Conservation (phyloP, 257 asterid species). For the Lycium ferocissimum region DNA sequence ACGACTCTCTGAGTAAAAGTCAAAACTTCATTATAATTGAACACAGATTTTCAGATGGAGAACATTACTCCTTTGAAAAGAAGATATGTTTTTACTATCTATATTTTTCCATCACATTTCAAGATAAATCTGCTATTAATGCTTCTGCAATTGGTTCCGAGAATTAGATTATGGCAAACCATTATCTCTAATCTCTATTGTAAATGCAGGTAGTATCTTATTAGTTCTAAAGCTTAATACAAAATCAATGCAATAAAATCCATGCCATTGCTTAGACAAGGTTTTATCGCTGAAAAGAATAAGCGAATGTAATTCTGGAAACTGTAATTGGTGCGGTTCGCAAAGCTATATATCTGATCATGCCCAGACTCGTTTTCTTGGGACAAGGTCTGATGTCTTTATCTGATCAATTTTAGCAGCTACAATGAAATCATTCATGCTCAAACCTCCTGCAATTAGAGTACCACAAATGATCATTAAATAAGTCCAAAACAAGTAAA, state of each 20-base stretch:
- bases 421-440: constrained; percentile 85
- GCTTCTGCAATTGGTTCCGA: neutral
- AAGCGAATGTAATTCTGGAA: neutral
- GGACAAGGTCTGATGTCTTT: constrained; percentile 83
- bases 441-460: constrained; percentile 75
- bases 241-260: neutral
- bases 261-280: neutral
- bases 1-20: too few species aligned
- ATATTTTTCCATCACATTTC: too few species aligned
- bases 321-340: neutral
- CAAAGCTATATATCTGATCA: constrained; percentile 28
- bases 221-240: neutral
- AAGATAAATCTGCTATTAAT: neutral
- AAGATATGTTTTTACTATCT: too few species aligned
- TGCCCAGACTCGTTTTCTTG: constrained; percentile 87
- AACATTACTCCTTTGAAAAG: too few species aligned
- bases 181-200: neutral
- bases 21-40: too few species aligned
- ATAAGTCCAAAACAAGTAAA: neutral
- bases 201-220: neutral
- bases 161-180: neutral
- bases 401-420: constrained; percentile 83
- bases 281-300: too few species aligned
- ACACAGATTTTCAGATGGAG: too few species aligned
- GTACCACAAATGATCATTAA: neutral